These are phyloP conservation scores for Acarospora socialis DNA, from an alignment of 2,329 filamentous ascomycete genomes.

Conservation along the genomic window DNA sequence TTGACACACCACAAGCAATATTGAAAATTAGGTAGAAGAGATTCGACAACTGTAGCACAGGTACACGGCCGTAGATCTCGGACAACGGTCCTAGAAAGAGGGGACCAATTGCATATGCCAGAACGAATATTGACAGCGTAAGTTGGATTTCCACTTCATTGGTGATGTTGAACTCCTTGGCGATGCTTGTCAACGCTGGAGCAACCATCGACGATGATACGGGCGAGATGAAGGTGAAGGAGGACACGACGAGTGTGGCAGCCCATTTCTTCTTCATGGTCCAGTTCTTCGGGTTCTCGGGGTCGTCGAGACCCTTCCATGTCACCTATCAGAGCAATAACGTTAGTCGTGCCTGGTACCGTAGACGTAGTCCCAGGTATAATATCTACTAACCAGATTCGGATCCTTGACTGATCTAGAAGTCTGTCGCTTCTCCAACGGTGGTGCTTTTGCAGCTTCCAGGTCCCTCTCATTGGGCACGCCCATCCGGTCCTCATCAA, in stretches of 20 bases:
- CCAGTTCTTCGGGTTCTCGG: conserved; percentile 31
- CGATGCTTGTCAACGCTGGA: conserved; percentile 32
- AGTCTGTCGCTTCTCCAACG: conserved; percentile 13
- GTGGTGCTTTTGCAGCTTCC: conserved; percentile 5
- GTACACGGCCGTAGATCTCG: conserved; percentile 41
- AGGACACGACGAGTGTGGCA: conserved; percentile 33
- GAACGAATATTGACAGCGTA: conserved; percentile 32
- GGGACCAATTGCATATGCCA: conserved; percentile 31
- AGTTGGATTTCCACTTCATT: conserved; percentile 24
- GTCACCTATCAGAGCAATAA: conserved; percentile 8
- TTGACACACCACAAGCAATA: conserved; percentile 43
- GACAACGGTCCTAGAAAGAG: conserved; percentile 31
- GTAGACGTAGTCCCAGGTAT: neutral
- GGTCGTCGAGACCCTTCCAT: conserved; percentile 32
- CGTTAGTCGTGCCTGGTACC: conserved; percentile 1
- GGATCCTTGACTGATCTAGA: conserved; percentile 18
- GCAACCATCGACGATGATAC: conserved; percentile 40
- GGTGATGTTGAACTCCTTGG: conserved; percentile 33
- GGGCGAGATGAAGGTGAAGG: conserved; percentile 40
- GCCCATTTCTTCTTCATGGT: conserved; percentile 33
- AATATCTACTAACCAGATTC: conserved; percentile 13
- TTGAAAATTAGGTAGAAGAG: conserved; percentile 44
- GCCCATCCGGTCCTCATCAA: conserved; percentile 10
- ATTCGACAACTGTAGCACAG: conserved; percentile 41
- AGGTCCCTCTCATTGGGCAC: conserved; percentile 9